Evolutionary conservation across 805 yeast species (phyloP), one percentile per base, ranked within the genome.

Genomic region (Pichia eremophila): DNA sequence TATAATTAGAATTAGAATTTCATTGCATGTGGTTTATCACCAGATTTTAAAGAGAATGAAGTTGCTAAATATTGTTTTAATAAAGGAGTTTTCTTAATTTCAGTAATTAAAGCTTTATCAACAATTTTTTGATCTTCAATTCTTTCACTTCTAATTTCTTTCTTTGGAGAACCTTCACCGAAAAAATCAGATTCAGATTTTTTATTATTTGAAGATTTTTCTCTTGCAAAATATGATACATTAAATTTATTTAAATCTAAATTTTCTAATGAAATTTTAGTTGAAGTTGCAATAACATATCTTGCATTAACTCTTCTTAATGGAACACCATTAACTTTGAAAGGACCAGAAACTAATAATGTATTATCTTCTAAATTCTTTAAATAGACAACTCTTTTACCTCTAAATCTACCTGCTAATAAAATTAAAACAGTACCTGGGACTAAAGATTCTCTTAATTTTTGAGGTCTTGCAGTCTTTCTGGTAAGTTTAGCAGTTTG

Each of bases 301-400:
- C 96, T 87, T 65, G 98, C 85, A 75, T 91, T 93, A 65, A 91
- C 99, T 82, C 97, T 87, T 85, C 98, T 89, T 72, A 91, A 80
- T 73, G 99, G 99, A 61, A 91, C 99, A 80, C 99, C 99, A 79
- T 91, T 91, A 66, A 91, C 85, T 83, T 93, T 91, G 95, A 93
- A 93, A 66, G 99, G 99, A 71, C 99, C 99, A 55, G 96, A 78
- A 57, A 91, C 96, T 70, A 91, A 84, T 65, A 91, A 79, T 59
- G 97, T 91, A 89, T 89, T 88, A 81, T 93, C 99, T 78, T 88
- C 96, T 70, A 93, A 81, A 73, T 83, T 75, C 84, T 91, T 91
- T 72, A 91, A 83, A 85, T 85, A 86, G 60, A 91, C 97, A 66
- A 93, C 99, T 79, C 99, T 90, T 88, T 91, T 93, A 74, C 99